A percentile compares a stretch with the other conserved stretches of the same genome.
These are phyloP conservation scores for Larix kaempferi DNA, from an alignment of 75 land plant genomes.

Conservation along the genomic window DNA sequence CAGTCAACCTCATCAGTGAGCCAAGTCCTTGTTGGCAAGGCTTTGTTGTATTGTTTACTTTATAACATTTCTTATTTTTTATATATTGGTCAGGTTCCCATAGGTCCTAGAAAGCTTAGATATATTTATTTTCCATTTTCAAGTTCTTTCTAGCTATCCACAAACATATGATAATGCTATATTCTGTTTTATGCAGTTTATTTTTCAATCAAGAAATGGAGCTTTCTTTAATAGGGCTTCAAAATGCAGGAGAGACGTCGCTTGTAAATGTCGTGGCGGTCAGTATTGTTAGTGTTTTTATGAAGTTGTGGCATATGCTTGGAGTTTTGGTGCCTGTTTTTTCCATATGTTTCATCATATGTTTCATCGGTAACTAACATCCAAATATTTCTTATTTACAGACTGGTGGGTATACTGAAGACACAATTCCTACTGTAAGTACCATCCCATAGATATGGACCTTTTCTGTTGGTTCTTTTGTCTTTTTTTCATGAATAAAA, in stretches of 20 bases:
- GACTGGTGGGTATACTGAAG: slow-evolving; percentile 96
- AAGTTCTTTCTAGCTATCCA: not conserved
- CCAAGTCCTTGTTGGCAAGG: too few species aligned
- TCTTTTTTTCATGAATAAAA: not conserved
- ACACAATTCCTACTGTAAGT: slow-evolving; percentile 97
- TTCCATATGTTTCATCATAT: not conserved
- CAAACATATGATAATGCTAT: not conserved
- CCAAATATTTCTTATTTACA: slow-evolving; percentile 19
- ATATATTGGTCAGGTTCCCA: too few species aligned
- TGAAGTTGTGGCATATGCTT: not conserved
- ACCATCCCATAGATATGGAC: slow-evolving; percentile 1
- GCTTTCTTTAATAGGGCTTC: slow-evolving; percentile 84
- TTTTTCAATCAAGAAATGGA: slow-evolving; percentile 98
- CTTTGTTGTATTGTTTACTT: too few species aligned
- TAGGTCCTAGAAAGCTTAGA: too few species aligned
- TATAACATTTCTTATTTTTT: too few species aligned
- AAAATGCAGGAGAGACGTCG: slow-evolving; percentile 95
- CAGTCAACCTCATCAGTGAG: too few species aligned
- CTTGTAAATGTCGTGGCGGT: slow-evolving; percentile 93
- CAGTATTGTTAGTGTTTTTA: slow-evolving; percentile 19
- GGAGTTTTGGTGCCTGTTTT: not conserved
- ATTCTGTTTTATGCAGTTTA: slow-evolving; percentile 42
- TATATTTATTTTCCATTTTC: not conserved
- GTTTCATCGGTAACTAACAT: not conserved
- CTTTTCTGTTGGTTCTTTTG: not conserved